phyloP scores from a whole-genome alignment of 805 yeast genomes.

The Spathaspora boniae region DNA sequence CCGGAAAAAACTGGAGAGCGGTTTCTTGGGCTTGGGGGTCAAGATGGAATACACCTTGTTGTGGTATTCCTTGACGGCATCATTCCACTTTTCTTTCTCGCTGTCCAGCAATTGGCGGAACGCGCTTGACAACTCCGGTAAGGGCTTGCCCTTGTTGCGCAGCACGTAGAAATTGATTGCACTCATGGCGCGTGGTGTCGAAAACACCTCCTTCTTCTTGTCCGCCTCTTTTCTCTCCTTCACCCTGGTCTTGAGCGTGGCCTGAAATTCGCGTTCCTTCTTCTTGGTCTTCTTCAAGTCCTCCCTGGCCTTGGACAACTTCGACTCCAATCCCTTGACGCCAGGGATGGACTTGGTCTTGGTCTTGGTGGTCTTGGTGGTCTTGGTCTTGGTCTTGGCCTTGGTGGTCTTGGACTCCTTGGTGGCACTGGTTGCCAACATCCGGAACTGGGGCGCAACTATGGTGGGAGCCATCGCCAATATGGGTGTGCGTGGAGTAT shows the following conservation, averaged over 20 bases:
- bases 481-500: no score
- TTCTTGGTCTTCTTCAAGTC: no score
- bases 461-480: no score
- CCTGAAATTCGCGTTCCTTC: no score
- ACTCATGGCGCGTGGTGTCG: constrained; percentile 15
- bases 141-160: constrained; percentile 8
- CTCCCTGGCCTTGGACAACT: no score
- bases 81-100: constrained; percentile 25
- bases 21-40: constrained; percentile 30
- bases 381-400: no score
- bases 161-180: constrained; percentile 7
- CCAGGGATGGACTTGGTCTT: no score
- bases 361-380: no score
- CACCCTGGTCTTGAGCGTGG: constrained; percentile 11
- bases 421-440: no score
- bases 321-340: no score
- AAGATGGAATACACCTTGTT: constrained; percentile 19
- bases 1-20: constrained; percentile 15
- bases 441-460: no score
- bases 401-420: no score
- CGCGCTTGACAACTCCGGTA: constrained; percentile 15
- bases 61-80: constrained; percentile 27
- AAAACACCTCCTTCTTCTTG: constrained; percentile 19
- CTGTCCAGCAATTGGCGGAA: constrained; percentile 25
- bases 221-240: constrained; percentile 13